A percentile compares a stretch with the other conserved stretches of the same genome.
These are phyloP conservation scores for Magnusiomyces paraingens DNA, from an alignment of 1,139 yeast genomes.

Conservation along the genomic window DNA sequence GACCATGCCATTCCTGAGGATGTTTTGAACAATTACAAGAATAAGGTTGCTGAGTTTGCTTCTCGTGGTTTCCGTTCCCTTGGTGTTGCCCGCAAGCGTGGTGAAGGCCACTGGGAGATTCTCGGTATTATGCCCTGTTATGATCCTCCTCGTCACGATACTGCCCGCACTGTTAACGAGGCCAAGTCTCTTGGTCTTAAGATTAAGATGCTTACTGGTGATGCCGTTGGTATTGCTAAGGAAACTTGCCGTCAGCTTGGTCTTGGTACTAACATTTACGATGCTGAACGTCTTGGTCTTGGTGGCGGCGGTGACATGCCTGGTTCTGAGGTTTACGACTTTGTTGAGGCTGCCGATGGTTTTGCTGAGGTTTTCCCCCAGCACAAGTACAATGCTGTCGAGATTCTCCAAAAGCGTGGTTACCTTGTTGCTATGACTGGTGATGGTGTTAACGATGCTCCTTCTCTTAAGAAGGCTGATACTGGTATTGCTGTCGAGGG, in stretches of 20 bases:
- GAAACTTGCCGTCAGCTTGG: constrained; percentile 68
- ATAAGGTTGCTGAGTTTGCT: constrained; percentile 67
- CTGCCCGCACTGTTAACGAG: constrained; percentile 61
- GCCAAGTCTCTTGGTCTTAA: constrained; percentile 61
- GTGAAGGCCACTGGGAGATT: constrained; percentile 67
- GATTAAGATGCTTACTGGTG: constrained; percentile 70
- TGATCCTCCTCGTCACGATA: constrained; percentile 72
- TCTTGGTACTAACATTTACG: constrained; percentile 63
- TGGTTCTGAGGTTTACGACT: constrained; percentile 68
- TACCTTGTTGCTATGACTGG: constrained; percentile 79
- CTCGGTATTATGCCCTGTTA: constrained; percentile 69
- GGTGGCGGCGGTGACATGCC: constrained; percentile 73
- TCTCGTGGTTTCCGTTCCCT: constrained; percentile 69
- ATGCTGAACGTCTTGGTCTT: constrained; percentile 64
- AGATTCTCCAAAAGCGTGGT: constrained; percentile 69
- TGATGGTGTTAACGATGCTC: constrained; percentile 78
- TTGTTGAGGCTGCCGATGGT: constrained; percentile 75
- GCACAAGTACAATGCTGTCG: constrained; percentile 75
- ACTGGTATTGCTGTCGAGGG: constrained; percentile 81
- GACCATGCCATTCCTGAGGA: constrained; percentile 63
- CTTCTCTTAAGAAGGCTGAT: constrained; percentile 73
- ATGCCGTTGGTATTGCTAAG: constrained; percentile 70
- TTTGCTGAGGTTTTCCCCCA: constrained; percentile 79
- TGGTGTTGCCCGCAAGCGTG: constrained; percentile 70
- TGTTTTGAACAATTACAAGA: constrained; percentile 57